Percentiles rank a stretch among this genome's conserved stretches.
phyloP scores from a whole-genome alignment of 257 asterid species.

The Nemophila menziesii region DNA sequence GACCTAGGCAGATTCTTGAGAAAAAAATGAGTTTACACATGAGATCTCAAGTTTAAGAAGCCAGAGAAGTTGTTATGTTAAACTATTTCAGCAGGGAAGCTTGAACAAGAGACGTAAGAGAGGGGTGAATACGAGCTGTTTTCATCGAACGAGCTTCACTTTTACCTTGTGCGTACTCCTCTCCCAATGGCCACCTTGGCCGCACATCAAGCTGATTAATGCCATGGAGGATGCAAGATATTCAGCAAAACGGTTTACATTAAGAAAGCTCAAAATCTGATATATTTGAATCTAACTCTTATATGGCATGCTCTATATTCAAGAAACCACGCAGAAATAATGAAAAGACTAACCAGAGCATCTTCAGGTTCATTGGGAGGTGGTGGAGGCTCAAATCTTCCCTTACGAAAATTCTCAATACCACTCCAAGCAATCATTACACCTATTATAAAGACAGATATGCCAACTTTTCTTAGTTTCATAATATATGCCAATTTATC shows the following conservation, averaged over 20 bases:
- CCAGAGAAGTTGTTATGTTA: conserved; percentile 5
- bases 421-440: conserved; percentile 99
- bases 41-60: background rate
- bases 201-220: conserved; percentile 80
- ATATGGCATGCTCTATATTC: background rate
- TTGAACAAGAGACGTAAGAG: conserved; percentile 82
- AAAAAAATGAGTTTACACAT: background rate
- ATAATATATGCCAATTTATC: no score
- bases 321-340: background rate
- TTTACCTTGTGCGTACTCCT: conserved; percentile 72
- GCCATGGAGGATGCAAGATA: conserved; percentile 7
- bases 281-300: background rate
- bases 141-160: conserved; percentile 83
- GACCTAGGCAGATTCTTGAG: background rate
- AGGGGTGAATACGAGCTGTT: conserved; percentile 80
- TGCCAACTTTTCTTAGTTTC: background rate
- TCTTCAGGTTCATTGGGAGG: conserved; percentile 80
- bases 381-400: conserved; percentile 94
- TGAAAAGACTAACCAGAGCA: conserved; percentile 48
- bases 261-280: background rate
- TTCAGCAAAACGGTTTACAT: background rate
- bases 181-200: conserved; percentile 98
- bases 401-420: conserved; percentile 79
- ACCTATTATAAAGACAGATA: conserved; percentile 43
- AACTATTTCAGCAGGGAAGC: conserved; percentile 32